Percentiles rank a stretch among this genome's conserved stretches.
Conservation (phyloP, 148 eudicot species). For the Spergularia marina region DNA sequence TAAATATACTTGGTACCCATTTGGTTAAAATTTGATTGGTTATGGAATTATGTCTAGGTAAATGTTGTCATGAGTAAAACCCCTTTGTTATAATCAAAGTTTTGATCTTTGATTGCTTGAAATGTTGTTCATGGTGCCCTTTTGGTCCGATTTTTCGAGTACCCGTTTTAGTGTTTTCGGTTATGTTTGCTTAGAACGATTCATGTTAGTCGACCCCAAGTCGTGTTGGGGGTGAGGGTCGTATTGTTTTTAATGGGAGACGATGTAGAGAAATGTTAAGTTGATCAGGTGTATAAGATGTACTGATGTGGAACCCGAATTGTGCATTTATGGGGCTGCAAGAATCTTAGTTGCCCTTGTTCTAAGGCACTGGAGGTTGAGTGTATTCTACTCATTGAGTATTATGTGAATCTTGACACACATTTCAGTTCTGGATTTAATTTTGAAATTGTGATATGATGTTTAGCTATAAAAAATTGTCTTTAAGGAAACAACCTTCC, state of each 20-base stretch:
- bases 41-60: not conserved
- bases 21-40: not conserved
- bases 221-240: not conserved
- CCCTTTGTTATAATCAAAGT: not conserved
- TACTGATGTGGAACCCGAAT: not conserved
- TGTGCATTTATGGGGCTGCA: constrained; percentile 12
- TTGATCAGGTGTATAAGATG: constrained; percentile 2
- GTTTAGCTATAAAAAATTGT: not conserved
- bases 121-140: not conserved
- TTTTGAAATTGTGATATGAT: not conserved
- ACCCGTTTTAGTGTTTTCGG: not conserved
- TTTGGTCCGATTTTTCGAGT: constrained; percentile 3
- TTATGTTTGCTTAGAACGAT: not conserved
- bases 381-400: not conserved
- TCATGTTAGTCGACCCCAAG: constrained; percentile 1
- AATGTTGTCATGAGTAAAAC: not conserved
- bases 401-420: not conserved
- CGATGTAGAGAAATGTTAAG: not conserved
- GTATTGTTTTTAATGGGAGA: not conserved
- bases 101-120: constrained; percentile 13
- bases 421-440: not conserved
- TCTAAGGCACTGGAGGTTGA: not conserved
- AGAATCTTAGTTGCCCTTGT: not conserved
- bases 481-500: not conserved
- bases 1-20: not conserved